Evolutionary conservation across 2,329 filamentous ascomycete species (phyloP), one percentile per base, ranked within the genome.

Genomic region (Chaetoscypha palmicola): DNA sequence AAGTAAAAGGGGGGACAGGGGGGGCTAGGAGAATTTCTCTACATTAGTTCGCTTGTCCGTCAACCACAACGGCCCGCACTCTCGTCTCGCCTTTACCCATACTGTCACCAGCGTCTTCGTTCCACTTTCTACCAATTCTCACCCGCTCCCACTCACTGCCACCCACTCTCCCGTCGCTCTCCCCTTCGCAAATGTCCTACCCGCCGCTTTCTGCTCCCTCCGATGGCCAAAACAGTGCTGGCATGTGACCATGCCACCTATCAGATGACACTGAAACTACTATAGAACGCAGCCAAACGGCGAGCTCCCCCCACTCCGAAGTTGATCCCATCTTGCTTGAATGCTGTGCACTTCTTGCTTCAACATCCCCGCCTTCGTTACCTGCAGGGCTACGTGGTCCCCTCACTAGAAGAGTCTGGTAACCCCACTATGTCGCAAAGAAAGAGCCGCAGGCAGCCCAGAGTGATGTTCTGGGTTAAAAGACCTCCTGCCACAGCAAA

Each of bases 371-470:
- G 38, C 39, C 38, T 38, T 39, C 34, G 12, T 34, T 20, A 20
- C 30, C 40, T 37, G 35, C 39, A 36, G 21, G 34, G 26, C 41
- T 28, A 43, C 41, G 41, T 43, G 41, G 41, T 36, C 41, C 20
- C 24, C 24, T 24, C 23, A 21, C 23, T 37, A n/a, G 5, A 7
- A 9, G 32, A 28, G 31, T 35, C 24, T 30, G 22, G 33, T 31
- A 47, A 40, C 45, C 48, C 48, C 41, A 43, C 32, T 38, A 33
- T 38, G 37, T 39, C 38, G 16, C 31, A n/a, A 28, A 10, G 16
- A 30, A 32, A 48, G 48, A 50, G 48, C 48, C 48, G 38, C 47
- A 44, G 39, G 34, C 33, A 21, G 24, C 22, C 24, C 21, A 22
- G 14, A 23, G 16, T 21, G 22, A 17, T 31, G 10, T 33, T 10